These are phyloP conservation scores for Ustilago loliicola DNA, from an alignment of 1,284 basidiomycete species.

Conservation along the genomic window DNA sequence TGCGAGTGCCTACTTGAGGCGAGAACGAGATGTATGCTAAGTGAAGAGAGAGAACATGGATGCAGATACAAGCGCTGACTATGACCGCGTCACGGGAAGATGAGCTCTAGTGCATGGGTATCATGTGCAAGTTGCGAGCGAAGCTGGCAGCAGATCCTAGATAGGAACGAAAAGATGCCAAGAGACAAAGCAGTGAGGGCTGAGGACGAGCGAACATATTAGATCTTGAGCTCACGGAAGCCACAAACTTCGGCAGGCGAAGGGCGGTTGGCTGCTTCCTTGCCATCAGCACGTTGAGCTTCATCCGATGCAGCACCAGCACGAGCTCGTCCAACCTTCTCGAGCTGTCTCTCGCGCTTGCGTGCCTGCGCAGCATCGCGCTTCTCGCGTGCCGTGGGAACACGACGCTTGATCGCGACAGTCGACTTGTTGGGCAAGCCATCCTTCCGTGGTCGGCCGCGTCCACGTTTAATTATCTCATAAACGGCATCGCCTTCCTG, in stretches of 20 bases:
- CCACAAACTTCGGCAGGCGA: conserved; percentile 55
- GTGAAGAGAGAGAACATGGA: neutral
- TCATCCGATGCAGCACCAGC: conserved; percentile 9
- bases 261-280: conserved; percentile 16
- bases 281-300: neutral
- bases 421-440: conserved; percentile 55
- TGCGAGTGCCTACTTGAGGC: neutral
- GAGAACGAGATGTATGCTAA: conserved; percentile 8
- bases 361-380: conserved; percentile 48
- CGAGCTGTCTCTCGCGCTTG: conserved; percentile 50
- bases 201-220: neutral
- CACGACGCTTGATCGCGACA: conserved; percentile 43
- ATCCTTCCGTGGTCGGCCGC: conserved; percentile 50
- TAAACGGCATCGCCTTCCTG: conserved; percentile 20
- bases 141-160: neutral
- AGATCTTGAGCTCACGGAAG: conserved; percentile 62
- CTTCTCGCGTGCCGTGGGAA: conserved; percentile 48
- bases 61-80: neutral
- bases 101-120: neutral
- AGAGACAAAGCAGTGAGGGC: conserved; percentile 1
- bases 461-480: conserved; percentile 51
- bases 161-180: neutral
- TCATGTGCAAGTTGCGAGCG: conserved; percentile 1
- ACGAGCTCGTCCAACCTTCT: conserved; percentile 28
- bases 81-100: neutral